A percentile compares a stretch with the other conserved stretches of the same genome.
phyloP scores from a whole-genome alignment of 305 asterid species.

The Withania somnifera region DNA sequence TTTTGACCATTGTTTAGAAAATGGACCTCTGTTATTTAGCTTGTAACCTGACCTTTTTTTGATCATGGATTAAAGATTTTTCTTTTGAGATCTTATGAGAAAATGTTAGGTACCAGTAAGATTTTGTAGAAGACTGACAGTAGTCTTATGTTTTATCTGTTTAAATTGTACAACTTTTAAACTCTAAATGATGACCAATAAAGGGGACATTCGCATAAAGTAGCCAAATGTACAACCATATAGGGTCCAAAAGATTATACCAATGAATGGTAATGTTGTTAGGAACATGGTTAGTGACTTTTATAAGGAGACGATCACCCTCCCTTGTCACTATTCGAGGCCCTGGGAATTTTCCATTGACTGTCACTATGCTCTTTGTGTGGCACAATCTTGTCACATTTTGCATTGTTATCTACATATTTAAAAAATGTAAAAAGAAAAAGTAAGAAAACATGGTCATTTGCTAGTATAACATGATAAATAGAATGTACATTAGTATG shows the following conservation, averaged over 20 bases:
- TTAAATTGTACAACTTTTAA: neutral
- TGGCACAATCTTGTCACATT: constrained; percentile 36
- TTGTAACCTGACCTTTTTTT: neutral
- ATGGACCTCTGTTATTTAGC: neutral
- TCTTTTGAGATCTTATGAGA: neutral
- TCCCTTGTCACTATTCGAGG: constrained; percentile 34
- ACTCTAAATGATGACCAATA: neutral
- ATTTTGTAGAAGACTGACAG: neutral
- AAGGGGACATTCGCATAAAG: neutral
- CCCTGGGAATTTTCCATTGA: constrained; percentile 38
- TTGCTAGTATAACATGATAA: neutral
- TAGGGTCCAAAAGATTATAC: neutral
- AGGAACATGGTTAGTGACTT: constrained; percentile 36
- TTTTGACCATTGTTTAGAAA: neutral
- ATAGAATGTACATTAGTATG: neutral
- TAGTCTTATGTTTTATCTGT: neutral
- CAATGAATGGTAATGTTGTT: constrained; percentile 38
- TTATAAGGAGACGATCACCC: constrained; percentile 36
- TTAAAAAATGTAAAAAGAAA: neutral
- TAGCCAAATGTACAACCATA: neutral
- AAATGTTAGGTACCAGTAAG: neutral
- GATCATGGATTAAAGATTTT: neutral
- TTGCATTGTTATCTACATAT: constrained; percentile 27
- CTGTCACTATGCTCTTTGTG: constrained; percentile 34
- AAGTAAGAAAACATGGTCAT: neutral